A percentile compares a stretch with the other conserved stretches of the same genome.
Evolutionary conservation across 495 filamentous ascomycete species (phyloP).

Genomic region (Xylaria acuta): DNA sequence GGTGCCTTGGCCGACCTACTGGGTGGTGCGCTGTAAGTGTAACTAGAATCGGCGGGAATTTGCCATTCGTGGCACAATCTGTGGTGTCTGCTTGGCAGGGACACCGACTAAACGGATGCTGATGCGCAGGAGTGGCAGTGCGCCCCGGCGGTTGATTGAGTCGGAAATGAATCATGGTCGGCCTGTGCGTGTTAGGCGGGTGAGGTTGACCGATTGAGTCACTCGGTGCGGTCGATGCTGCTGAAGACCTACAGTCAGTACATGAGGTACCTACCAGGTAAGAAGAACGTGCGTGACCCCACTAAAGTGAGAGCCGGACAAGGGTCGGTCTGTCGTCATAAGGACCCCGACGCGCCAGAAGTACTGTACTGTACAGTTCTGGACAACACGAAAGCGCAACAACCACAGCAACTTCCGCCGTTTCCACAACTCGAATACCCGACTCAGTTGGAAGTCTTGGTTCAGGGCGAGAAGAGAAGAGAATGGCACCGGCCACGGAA

Average conservation of each 20-base stretch:
- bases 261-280: not conserved
- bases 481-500: constrained; percentile 29
- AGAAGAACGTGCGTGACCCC: not conserved
- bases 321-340: constrained; percentile 10
- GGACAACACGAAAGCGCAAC: not conserved
- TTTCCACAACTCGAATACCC: not conserved
- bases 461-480: not conserved
- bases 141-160: not conserved
- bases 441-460: not conserved
- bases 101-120: not conserved
- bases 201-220: constrained; percentile 9
- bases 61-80: not conserved
- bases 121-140: not conserved
- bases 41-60: not conserved
- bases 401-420: not conserved
- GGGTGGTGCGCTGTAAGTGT: not conserved
- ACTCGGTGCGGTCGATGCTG: not conserved
- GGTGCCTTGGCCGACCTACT: not conserved
- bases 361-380: not conserved
- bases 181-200: not conserved
- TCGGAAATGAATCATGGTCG: not conserved
- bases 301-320: not conserved
- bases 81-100: not conserved
- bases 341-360: not conserved
- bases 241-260: too few relatives aligned